Evolutionary conservation across 2,329 filamentous ascomycete genomes (phyloP).

Genomic region (Orbilia javanica): DNA sequence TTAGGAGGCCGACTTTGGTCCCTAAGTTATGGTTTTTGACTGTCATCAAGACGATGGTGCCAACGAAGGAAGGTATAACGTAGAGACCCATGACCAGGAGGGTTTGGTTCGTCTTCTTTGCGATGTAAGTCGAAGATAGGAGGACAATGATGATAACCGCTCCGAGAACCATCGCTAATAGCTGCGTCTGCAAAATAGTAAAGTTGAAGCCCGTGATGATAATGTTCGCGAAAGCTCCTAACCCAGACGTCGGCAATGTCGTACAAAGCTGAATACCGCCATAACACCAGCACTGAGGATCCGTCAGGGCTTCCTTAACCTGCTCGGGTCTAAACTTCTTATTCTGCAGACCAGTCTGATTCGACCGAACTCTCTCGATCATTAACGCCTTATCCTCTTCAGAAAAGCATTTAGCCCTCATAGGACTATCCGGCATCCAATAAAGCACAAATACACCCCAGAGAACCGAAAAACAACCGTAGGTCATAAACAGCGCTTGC

Average conservation of each 20-base stretch:
- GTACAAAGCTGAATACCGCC: slow-evolving; percentile 77
- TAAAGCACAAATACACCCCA: slow-evolving; percentile 67
- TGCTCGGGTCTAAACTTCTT: slow-evolving; percentile 69
- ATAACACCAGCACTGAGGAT: slow-evolving; percentile 77
- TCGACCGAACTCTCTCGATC: slow-evolving; percentile 64
- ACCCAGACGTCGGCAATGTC: slow-evolving; percentile 78
- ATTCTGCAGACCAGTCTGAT: slow-evolving; percentile 64
- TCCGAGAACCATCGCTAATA: slow-evolving; percentile 80
- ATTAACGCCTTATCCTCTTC: slow-evolving; percentile 68
- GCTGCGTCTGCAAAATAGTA: slow-evolving; percentile 75
- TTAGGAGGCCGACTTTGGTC: slow-evolving; percentile 76
- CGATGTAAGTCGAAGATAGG: slow-evolving; percentile 75
- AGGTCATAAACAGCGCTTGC: slow-evolving; percentile 69
- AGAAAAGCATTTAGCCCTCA: slow-evolving; percentile 68
- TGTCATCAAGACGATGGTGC: slow-evolving; percentile 79
- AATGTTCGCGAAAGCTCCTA: slow-evolving; percentile 80
- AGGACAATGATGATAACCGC: slow-evolving; percentile 80
- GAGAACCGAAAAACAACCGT: slow-evolving; percentile 66
- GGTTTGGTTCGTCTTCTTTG: slow-evolving; percentile 78
- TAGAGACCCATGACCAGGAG: slow-evolving; percentile 75
- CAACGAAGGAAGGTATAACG: slow-evolving; percentile 76
- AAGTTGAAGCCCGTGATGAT: slow-evolving; percentile 80
- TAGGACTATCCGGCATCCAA: slow-evolving; percentile 67
- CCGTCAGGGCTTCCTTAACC: slow-evolving; percentile 71
- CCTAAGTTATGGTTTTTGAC: slow-evolving; percentile 72